These are phyloP conservation scores for Aphanomyces invadans DNA, from an alignment of 352 stramenopile species.

Conservation along the genomic window DNA sequence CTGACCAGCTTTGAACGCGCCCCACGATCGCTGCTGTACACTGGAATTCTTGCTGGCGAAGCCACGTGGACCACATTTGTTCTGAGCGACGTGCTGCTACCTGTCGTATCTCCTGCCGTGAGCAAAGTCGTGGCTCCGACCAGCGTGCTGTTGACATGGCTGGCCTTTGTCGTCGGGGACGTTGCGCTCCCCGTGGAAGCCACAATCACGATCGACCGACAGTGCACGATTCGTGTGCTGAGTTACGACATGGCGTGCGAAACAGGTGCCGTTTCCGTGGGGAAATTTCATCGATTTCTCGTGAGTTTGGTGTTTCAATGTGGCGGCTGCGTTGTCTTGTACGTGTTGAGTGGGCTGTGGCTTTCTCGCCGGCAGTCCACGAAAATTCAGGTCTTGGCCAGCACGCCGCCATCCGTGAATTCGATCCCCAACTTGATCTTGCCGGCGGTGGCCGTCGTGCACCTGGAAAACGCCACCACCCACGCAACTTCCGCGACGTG, in stretches of 20 bases:
- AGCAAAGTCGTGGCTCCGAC: too few species aligned
- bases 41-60: neutral
- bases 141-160: too few species aligned
- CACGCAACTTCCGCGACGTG: too few species aligned
- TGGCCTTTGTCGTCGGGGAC: too few species aligned
- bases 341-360: neutral
- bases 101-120: too few species aligned
- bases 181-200: too few species aligned
- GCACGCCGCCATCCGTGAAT: too few species aligned
- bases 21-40: neutral
- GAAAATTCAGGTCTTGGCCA: neutral
- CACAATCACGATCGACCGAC: neutral
- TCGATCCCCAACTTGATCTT: neutral
- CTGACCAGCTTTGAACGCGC: neutral
- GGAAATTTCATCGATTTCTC: neutral
- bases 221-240: neutral
- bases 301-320: neutral
- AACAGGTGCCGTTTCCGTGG: neutral
- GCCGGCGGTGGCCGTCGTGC: neutral
- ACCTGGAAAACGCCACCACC: neutral
- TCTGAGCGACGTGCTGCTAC: neutral
- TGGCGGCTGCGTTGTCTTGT: neutral
- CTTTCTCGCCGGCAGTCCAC: too few species aligned
- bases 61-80: constrained; percentile 8
- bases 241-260: neutral